A percentile compares a stretch with the other conserved stretches of the same genome.
Evolutionary conservation across 768 basidiomycete species (phyloP).

Genomic region (Omphalotus guepiniiformis): DNA sequence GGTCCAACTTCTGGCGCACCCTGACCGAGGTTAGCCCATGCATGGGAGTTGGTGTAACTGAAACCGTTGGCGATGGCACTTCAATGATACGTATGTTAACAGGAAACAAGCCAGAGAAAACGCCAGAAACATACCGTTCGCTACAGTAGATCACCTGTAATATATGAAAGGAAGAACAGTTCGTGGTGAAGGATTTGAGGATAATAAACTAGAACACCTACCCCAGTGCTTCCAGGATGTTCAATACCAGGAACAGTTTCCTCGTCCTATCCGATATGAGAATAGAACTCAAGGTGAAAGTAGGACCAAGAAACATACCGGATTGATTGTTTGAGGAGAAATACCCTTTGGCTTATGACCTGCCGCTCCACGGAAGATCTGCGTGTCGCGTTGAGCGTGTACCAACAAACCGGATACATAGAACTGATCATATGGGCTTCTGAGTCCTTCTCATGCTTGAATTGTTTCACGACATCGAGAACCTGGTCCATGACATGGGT

Average conservation of each 20-base stretch:
- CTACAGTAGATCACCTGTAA: slow-evolving; percentile 2
- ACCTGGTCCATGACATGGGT: slow-evolving; percentile 56
- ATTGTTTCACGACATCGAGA: slow-evolving; percentile 59
- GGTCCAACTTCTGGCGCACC: slow-evolving; percentile 84
- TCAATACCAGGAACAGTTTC: slow-evolving; percentile 88
- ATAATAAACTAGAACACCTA: too few species aligned
- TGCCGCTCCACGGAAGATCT: slow-evolving; percentile 74
- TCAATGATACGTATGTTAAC: slow-evolving; percentile 67
- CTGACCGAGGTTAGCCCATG: slow-evolving; percentile 90
- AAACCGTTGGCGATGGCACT: slow-evolving; percentile 94
- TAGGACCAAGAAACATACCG: slow-evolving; percentile 37
- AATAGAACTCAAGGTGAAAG: neutral
- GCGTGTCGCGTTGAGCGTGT: neutral
- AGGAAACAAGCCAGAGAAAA: slow-evolving; percentile 51
- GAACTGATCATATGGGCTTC: slow-evolving; percentile 75
- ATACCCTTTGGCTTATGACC: slow-evolving; percentile 66
- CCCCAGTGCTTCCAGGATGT: slow-evolving; percentile 62
- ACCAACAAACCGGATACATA: neutral
- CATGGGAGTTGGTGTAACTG: slow-evolving; percentile 68
- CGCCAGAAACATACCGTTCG: neutral
- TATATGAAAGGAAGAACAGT: neutral
- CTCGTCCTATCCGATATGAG: slow-evolving; percentile 51
- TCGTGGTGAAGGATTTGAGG: neutral
- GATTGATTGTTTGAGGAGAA: slow-evolving; percentile 67
- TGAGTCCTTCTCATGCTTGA: slow-evolving; percentile 76